phyloP scores from a whole-genome alignment of 352 stramenopile species.

The Pythium apleroticum region DNA sequence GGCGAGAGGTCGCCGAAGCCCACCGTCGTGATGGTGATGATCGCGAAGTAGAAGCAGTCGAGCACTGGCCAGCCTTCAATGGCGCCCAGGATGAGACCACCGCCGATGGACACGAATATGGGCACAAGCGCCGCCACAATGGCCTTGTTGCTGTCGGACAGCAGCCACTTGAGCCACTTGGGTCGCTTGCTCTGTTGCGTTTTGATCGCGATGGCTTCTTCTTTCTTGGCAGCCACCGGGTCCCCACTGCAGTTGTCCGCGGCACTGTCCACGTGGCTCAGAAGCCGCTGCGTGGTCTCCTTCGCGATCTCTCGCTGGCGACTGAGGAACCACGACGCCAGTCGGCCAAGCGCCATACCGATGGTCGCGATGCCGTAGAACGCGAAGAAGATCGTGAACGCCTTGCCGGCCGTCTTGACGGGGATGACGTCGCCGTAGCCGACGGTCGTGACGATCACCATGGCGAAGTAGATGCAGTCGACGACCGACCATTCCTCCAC shows the following conservation, averaged over 20 bases:
- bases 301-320: conserved; percentile 60
- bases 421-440: conserved; percentile 86
- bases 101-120: conserved; percentile 51
- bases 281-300: conserved; percentile 48
- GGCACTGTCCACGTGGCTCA: conserved; percentile 48
- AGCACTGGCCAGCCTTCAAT: conserved; percentile 68
- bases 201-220: conserved; percentile 23
- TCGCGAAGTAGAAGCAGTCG: conserved; percentile 91
- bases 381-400: conserved; percentile 88
- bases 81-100: conserved; percentile 47
- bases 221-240: conserved; percentile 16
- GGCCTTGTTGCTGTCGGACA: conserved; percentile 55
- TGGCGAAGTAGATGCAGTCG: conserved; percentile 90
- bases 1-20: conserved; percentile 84
- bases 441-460: conserved; percentile 92
- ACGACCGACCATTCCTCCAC: conserved; percentile 60
- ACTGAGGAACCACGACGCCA: conserved; percentile 54
- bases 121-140: conserved; percentile 44
- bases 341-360: conserved; percentile 56
- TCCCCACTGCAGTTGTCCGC: conserved; percentile 17
- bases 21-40: conserved; percentile 90
- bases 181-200: conserved; percentile 5
- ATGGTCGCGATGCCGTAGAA: conserved; percentile 77
- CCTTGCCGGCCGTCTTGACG: conserved; percentile 47
- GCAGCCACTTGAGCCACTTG: conserved; percentile 39